phyloP scores from a whole-genome alignment of 345 rosid species.

The Melaleuca quinquenervia region DNA sequence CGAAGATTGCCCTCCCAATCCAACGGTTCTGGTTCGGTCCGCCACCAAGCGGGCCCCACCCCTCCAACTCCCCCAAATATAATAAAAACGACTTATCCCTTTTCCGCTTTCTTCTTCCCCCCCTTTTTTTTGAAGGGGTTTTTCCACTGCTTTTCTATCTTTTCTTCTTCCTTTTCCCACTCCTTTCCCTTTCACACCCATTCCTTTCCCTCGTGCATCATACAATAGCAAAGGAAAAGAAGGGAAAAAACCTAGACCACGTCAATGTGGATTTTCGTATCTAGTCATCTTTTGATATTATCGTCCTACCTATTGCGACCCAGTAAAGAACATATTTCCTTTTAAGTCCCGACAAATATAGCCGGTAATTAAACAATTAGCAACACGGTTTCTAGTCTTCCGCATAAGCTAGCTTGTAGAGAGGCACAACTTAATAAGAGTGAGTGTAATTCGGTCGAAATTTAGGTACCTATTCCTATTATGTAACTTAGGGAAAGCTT shows the following conservation, averaged over 20 bases:
- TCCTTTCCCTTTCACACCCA: neutral
- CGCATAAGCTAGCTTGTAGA: neutral
- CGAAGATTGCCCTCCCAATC: neutral
- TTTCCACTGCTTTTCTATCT: too few relatives aligned
- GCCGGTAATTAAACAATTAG: neutral
- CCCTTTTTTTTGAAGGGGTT: too few relatives aligned
- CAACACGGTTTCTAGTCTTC: neutral
- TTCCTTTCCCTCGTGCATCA: neutral
- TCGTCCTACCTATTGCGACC: neutral
- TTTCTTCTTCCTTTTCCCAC: neutral
- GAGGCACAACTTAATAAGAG: neutral
- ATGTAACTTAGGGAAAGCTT: neutral
- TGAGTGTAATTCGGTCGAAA: accelerated
- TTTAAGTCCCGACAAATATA: too few relatives aligned
- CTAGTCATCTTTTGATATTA: neutral
- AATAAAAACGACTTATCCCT: neutral
- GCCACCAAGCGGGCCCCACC: neutral
- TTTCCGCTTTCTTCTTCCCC: too few relatives aligned
- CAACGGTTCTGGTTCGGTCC: neutral
- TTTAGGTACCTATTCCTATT: neutral
- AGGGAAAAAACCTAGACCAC: neutral
- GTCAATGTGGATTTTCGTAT: constrained; percentile 21
- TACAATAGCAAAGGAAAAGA: neutral
- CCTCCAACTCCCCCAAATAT: neutral
- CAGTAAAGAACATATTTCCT: neutral